Evolutionary conservation across 306 rosid species (phyloP).

Genomic region (Quercus robur): DNA sequence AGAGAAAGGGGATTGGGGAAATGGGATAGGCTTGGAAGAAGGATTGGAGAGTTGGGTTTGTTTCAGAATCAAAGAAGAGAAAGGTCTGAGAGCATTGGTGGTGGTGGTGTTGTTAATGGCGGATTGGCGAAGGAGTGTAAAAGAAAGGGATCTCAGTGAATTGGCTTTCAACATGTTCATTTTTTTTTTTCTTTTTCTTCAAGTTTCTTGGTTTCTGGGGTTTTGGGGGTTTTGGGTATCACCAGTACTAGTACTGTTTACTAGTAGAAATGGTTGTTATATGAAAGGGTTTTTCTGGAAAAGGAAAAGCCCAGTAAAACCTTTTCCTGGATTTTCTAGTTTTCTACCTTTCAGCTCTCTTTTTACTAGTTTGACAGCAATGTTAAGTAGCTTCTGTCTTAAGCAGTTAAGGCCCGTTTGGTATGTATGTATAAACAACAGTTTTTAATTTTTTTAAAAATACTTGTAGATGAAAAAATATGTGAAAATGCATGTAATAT

Average conservation of each 20-base stretch:
- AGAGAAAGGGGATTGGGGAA: slow-evolving; percentile 8
- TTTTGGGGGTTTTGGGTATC: not conserved
- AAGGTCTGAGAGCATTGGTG: not conserved
- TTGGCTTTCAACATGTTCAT: slow-evolving; percentile 39
- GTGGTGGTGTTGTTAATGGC: slow-evolving; percentile 2
- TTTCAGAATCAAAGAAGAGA: slow-evolving; percentile 23
- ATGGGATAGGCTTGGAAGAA: not conserved
- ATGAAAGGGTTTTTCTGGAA: not conserved
- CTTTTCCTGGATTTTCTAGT: not conserved
- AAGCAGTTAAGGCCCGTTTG: no score
- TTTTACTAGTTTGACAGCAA: not conserved
- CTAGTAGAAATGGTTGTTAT: not conserved
- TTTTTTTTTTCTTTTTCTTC: not conserved
- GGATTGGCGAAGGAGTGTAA: slow-evolving; percentile 25
- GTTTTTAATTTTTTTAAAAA: no score
- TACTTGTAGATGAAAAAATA: no score
- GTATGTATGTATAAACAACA: no score
- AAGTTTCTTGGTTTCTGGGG: not conserved
- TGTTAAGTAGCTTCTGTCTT: no score
- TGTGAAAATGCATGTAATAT: no score
- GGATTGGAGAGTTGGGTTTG: slow-evolving; percentile 10
- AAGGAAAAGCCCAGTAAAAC: slow-evolving; percentile 22
- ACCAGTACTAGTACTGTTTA: no score
- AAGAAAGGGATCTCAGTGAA: slow-evolving; percentile 34
- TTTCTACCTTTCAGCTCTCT: not conserved